These are phyloP conservation scores for Cutaneotrichosporon sp. DNA, from an alignment of 1,284 basidiomycete genomes.

Conservation along the genomic window DNA sequence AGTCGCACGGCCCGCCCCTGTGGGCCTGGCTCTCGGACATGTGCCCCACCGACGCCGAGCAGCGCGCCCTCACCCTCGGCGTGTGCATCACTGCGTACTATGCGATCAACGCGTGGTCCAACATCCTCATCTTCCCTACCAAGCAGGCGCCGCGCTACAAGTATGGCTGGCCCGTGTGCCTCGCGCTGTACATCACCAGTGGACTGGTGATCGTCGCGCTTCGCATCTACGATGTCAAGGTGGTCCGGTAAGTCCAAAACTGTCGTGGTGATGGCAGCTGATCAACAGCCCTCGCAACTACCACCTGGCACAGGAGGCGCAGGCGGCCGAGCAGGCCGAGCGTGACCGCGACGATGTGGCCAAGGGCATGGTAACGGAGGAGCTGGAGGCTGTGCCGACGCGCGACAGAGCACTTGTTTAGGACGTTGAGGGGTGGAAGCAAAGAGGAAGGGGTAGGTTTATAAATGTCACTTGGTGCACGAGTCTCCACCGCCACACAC, in stretches of 20 bases:
- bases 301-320: constrained; percentile 7
- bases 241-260: constrained; percentile 8
- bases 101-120: constrained; percentile 40
- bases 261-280: background rate
- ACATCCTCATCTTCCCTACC: constrained; percentile 47
- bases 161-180: constrained; percentile 41
- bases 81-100: constrained; percentile 28
- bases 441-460: background rate
- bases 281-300: constrained; percentile 10
- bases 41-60: constrained; percentile 46
- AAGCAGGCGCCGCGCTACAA: constrained; percentile 42
- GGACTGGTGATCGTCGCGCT: constrained; percentile 26
- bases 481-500: no score
- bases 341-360: background rate
- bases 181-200: constrained; percentile 37
- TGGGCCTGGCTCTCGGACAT: constrained; percentile 49
- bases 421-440: background rate
- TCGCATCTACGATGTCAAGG: constrained; percentile 21
- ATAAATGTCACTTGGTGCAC: background rate
- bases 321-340: constrained; percentile 5
- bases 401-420: background rate
- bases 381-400: background rate
- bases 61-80: constrained; percentile 45
- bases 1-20: constrained; percentile 43
- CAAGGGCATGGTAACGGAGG: background rate